Conservation (phyloP, 2,329 filamentous ascomycete genomes). For the Hypoxylon sp. region DNA sequence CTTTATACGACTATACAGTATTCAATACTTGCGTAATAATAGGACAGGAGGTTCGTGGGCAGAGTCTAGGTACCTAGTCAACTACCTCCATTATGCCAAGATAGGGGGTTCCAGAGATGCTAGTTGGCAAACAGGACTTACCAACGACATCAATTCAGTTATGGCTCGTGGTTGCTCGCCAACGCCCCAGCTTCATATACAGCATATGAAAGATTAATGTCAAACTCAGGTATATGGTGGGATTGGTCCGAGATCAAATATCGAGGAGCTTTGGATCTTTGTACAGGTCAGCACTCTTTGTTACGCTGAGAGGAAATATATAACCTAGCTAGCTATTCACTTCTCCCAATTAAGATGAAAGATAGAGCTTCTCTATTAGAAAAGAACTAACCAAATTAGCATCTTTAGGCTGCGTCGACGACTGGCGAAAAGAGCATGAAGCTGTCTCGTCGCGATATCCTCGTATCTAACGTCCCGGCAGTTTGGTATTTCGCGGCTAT, state of each 20-base stretch:
- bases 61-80: neutral
- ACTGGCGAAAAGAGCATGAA: neutral
- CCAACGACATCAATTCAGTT: neutral
- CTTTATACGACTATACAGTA: neutral
- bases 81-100: neutral
- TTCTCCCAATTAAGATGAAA: neutral
- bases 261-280: neutral
- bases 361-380: neutral
- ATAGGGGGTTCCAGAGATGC: neutral
- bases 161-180: neutral
- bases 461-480: neutral
- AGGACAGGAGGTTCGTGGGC: neutral
- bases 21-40: neutral
- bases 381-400: neutral
- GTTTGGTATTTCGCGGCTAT: neutral
- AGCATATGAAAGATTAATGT: neutral
- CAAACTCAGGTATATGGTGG: neutral
- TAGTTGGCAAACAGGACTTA: neutral
- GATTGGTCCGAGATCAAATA: neutral
- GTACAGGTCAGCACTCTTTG: neutral
- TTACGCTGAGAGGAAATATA: neutral
- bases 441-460: neutral
- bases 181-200: neutral
- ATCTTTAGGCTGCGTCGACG: neutral
- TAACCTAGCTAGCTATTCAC: neutral